Evolutionary conservation across 441 rosid genomes (phyloP), one percentile per base, ranked within the genome.

Genomic region (Mallotus repandus): DNA sequence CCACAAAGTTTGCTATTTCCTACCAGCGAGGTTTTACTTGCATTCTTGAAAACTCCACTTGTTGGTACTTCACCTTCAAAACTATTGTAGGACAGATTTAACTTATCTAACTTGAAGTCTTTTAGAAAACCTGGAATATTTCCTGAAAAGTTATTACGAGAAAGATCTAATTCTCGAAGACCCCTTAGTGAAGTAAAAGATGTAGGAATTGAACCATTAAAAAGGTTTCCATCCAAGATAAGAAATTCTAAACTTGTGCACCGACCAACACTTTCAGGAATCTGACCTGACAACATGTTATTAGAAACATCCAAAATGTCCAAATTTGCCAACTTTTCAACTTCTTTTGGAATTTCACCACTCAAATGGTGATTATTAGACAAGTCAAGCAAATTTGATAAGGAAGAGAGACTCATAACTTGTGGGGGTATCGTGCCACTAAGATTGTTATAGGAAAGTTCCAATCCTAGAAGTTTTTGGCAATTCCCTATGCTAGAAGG

Each of bases 401-500:
- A 52, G 69, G 82, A 78, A 25, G 81, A 66, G 41, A 80, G 76
- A 6, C 79, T 63, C 19, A 83, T 68, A 52, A 84, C 75, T 73
- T 76, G 69, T 25, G 38, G 22, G 4, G 88, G 84, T 62, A 84
- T 69, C 70, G 21, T 56, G 32, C 86, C 90, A 38, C 54, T 75
- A 32, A 83, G 82, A 43, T 76, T 74, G 61, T 81, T 84, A 1
- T 13, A 41, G n/a, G 79, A 70, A 1, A 83, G 78, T 63, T 14
- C 65, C 19, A 86, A 41, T 3, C 4, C 54, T 21, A 55, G 56
- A 76, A 86, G 64, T 56, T 71, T 16, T 19, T 55, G 69, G 58
- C 82, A 78, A 12, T 73, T 53, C n/a, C 81, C 87, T 16, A 86
- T 65, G 70, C 75, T 71, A 16, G 68, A 59, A 56, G 86, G 89